phyloP scores from a whole-genome alignment of 441 rosid species.

The Pelargonium australe region DNA sequence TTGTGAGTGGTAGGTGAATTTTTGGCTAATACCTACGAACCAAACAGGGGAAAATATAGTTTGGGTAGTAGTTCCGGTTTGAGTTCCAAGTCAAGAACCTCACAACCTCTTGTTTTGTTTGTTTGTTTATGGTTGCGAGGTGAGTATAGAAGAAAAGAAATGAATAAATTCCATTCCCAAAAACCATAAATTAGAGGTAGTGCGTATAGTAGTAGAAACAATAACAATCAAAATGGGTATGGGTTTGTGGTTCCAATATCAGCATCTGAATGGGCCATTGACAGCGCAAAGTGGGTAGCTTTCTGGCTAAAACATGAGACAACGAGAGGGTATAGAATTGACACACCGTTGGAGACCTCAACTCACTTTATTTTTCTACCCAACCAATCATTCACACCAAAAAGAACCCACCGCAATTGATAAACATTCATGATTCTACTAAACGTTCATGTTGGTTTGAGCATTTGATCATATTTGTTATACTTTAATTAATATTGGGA shows the following conservation, averaged over 20 bases:
- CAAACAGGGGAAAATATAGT: neutral
- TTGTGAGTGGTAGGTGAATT: neutral
- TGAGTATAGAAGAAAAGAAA: too few relatives aligned
- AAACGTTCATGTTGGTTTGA: too few relatives aligned
- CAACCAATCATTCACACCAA: neutral
- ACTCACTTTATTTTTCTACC: neutral
- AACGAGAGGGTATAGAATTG: neutral
- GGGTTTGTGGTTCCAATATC: conserved; percentile 1
- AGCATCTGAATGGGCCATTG: neutral
- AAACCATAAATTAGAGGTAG: neutral
- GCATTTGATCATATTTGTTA: too few relatives aligned
- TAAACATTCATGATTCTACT: neutral
- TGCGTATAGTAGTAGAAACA: neutral
- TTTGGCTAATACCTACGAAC: neutral
- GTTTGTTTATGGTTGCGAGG: neutral
- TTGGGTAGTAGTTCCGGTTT: too few relatives aligned
- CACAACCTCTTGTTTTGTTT: conserved; percentile 1
- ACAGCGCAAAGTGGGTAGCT: neutral
- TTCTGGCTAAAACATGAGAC: neutral
- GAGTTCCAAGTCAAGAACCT: too few relatives aligned
- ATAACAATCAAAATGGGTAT: neutral
- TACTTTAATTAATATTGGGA: too few relatives aligned
- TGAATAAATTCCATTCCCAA: neutral
- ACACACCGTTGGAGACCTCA: neutral
- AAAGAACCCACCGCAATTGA: neutral